Base-by-base conservation (phyloP, 371 early-diverging fungal genomes). In the Lichtheimia ornata region DNA sequence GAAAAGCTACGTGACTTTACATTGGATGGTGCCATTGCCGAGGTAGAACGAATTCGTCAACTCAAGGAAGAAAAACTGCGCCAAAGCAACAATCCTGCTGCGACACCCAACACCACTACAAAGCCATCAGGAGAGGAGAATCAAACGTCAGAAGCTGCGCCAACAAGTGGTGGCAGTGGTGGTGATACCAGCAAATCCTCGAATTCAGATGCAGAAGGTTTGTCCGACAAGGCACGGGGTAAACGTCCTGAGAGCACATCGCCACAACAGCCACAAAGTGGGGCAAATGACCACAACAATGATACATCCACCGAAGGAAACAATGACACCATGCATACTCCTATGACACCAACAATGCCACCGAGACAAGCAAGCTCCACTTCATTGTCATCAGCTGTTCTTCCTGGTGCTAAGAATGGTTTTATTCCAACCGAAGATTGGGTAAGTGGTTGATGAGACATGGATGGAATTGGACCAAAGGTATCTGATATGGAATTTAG, bases 1-100 rank as follows among this genome's bases (percentile, higher is more conserved):
- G 80, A 83, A 59, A 83, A 80, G 17, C 67, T 93, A 50, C 71
- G 76, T 22, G 68, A 77, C 7, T 81, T 94, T 54, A 85, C 87
- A 2, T 76, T 92, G 57, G 83, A 76, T 28, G 65, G 67, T 59
- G 94, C 89, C 4, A 57, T 84, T 41, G 72, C 66, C 3, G 89
- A 92, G 51, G 73, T 88, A 3, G 76, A 82, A 15, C 77, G 79
- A 24, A 47, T 85, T 5, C 81, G 82, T 5, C 72, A 73, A 17
- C 51, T 73, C 2, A 83, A 83, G 41, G 75, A 77, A 35, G 67
- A 66, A 50, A 71, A 56, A 25, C 17, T 56, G 15, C 64, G 59
- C 22, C 70, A 63, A 9, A 64, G 35, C 49, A 53, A n/a, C 7
- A 24, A 15, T 20, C 27, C 57, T 18, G 17, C 42, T 2, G 27